phyloP scores from a whole-genome alignment of 805 yeast genomes.

The Metschnikowia orientalis region DNA sequence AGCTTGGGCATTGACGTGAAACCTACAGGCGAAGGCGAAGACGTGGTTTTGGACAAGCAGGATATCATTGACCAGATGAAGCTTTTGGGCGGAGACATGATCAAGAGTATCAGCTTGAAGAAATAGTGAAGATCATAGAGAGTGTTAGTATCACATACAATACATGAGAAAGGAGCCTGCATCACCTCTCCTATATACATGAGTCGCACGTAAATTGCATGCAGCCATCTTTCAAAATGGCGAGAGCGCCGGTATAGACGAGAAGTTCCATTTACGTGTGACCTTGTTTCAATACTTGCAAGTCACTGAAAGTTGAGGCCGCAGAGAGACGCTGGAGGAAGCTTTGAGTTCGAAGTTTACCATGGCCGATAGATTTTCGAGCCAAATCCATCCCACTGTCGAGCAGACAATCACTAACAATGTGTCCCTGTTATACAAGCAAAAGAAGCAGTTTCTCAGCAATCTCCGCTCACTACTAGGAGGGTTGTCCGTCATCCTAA shows the following conservation, averaged over 20 bases:
- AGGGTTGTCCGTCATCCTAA: slow-evolving; percentile 31
- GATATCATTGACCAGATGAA: slow-evolving; percentile 72
- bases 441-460: slow-evolving; percentile 37
- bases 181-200: too few relatives aligned
- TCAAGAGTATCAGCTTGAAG: slow-evolving; percentile 36
- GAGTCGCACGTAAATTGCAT: too few relatives aligned
- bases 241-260: too few relatives aligned
- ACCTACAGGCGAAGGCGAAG: slow-evolving; percentile 51
- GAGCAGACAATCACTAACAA: slow-evolving; percentile 41
- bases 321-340: too few relatives aligned
- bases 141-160: neutral
- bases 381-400: slow-evolving; percentile 30
- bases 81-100: slow-evolving; percentile 63
- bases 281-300: too few relatives aligned
- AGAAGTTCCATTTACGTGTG: too few relatives aligned
- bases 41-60: slow-evolving; percentile 61
- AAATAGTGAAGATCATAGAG: slow-evolving; percentile 8
- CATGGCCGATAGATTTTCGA: slow-evolving; percentile 21
- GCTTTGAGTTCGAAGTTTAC: too few relatives aligned
- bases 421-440: slow-evolving; percentile 36
- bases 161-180: too few relatives aligned
- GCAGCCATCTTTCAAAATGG: too few relatives aligned
- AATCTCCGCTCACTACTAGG: slow-evolving; percentile 34
- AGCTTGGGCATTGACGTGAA: slow-evolving; percentile 69
- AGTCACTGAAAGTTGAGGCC: too few relatives aligned